Percentiles rank a stretch among this genome's conserved stretches.
These are phyloP conservation scores for Gaeumannomyces sp. DNA, from an alignment of 2,329 filamentous ascomycete species.

Conservation along the genomic window DNA sequence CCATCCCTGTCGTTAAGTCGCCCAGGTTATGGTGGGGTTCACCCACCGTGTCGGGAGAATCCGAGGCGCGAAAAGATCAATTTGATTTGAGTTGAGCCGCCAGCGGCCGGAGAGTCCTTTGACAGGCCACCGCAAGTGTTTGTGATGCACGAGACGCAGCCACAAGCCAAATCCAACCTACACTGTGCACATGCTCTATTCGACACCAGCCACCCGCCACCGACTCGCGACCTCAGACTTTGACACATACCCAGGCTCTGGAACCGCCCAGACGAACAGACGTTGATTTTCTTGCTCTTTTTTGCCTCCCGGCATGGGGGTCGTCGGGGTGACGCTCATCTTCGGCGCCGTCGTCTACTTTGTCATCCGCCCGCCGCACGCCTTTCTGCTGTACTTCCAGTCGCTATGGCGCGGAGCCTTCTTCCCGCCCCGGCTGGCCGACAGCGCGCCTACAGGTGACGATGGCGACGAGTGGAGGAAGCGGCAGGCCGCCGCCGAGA, in stretches of 20 bases:
- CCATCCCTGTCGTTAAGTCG: neutral
- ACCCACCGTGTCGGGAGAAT: neutral
- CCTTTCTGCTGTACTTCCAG: constrained; percentile 39
- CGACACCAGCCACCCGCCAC: neutral
- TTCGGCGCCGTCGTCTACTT: constrained; percentile 54
- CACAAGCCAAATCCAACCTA: too few species aligned
- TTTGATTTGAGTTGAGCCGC: neutral
- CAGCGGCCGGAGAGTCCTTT: too few species aligned
- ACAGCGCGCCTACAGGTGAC: neutral
- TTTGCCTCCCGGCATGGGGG: constrained; percentile 36
- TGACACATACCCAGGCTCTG: neutral
- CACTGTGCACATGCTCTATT: too few species aligned
- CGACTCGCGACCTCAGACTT: neutral
- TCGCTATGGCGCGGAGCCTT: constrained; percentile 16
- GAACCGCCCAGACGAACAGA: neutral
- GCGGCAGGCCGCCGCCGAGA: neutral
- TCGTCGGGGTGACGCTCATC: constrained; percentile 56
- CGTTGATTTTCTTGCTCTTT: neutral
- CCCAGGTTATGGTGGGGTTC: neutral
- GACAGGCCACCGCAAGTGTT: too few species aligned
- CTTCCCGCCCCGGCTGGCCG: constrained; percentile 10
- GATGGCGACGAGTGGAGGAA: neutral
- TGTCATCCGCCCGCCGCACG: constrained; percentile 42
- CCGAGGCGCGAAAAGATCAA: neutral
- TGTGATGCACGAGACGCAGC: too few species aligned